These are phyloP conservation scores for Aspergillus thermomutatus DNA, from an alignment of 2,329 filamentous ascomycete species.

Conservation along the genomic window DNA sequence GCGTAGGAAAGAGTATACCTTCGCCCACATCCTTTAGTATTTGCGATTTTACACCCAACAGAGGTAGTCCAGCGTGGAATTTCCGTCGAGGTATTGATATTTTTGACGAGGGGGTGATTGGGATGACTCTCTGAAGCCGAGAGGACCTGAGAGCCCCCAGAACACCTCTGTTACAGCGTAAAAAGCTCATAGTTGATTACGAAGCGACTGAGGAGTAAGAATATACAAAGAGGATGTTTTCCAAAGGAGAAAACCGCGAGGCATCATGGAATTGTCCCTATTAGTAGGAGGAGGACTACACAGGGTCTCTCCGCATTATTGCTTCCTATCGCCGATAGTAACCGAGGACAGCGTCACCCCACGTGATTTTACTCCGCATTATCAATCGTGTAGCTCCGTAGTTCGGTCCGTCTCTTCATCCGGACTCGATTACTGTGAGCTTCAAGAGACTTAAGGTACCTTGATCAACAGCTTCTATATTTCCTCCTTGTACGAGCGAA, in stretches of 20 bases:
- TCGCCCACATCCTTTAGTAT: conserved; percentile 44
- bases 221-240: not conserved
- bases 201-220: not conserved
- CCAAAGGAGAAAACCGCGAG: conserved; percentile 1
- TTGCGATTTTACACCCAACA: conserved; percentile 38
- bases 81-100: conserved; percentile 24
- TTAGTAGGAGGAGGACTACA: conserved; percentile 1
- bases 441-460: not conserved
- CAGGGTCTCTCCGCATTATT: conserved; percentile 11
- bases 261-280: conserved; percentile 5
- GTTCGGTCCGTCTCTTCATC: conserved; percentile 5
- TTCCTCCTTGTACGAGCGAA: not conserved
- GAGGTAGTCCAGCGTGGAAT: conserved; percentile 34
- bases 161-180: conserved; percentile 30
- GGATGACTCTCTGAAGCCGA: conserved; percentile 22
- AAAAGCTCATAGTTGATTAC: conserved; percentile 24
- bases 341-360: conserved; percentile 19
- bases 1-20: conserved; percentile 24
- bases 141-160: conserved; percentile 24
- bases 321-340: conserved; percentile 20
- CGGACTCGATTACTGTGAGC: not conserved
- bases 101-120: conserved; percentile 24
- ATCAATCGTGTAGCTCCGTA: not conserved
- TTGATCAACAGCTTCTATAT: not conserved
- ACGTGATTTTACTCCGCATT: conserved; percentile 25